A percentile compares a stretch with the other conserved stretches of the same genome.
phyloP scores from a whole-genome alignment of 2,329 filamentous ascomycete genomes.

The Pseudocercospora crystallina region DNA sequence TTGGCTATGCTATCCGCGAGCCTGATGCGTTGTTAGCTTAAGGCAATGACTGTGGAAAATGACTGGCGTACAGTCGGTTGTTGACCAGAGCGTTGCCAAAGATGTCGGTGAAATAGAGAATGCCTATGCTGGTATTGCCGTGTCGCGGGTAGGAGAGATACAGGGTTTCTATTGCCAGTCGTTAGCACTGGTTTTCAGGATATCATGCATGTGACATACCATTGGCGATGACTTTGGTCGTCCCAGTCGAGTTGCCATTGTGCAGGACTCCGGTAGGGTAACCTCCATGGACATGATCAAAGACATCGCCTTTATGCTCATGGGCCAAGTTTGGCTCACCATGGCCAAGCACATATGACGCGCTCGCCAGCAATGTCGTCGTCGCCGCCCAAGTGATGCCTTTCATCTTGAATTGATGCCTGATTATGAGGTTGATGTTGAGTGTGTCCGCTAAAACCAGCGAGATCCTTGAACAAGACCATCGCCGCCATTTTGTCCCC shows the following conservation, averaged over 20 bases:
- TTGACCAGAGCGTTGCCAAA: constrained; percentile 35
- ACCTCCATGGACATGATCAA: constrained; percentile 12
- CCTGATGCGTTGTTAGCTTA: constrained; percentile 10
- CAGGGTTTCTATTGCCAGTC: constrained; percentile 18
- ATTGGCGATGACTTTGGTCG: constrained; percentile 14
- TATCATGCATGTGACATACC: constrained; percentile 5
- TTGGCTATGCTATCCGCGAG: constrained; percentile 37
- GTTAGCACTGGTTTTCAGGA: not conserved
- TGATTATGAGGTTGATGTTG: not conserved
- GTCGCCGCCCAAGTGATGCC: constrained; percentile 1
- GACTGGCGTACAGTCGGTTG: constrained; percentile 31
- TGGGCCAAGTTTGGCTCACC: constrained; percentile 18
- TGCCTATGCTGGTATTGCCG: constrained; percentile 21
- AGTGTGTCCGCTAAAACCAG: not conserved
- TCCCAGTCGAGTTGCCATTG: constrained; percentile 20
- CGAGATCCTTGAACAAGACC: not conserved
- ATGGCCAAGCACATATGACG: constrained; percentile 13
- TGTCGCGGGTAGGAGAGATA: constrained; percentile 23
- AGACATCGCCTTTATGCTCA: constrained; percentile 24
- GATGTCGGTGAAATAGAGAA: constrained; percentile 38
- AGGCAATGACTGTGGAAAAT: not conserved
- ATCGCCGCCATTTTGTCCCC: not conserved
- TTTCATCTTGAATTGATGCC: constrained; percentile 1
- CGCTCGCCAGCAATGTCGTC: constrained; percentile 13
- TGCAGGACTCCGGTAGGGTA: constrained; percentile 19